Conservation (phyloP, 2,329 filamentous ascomycete species). For the Acephala macrosclerotiorum region DNA sequence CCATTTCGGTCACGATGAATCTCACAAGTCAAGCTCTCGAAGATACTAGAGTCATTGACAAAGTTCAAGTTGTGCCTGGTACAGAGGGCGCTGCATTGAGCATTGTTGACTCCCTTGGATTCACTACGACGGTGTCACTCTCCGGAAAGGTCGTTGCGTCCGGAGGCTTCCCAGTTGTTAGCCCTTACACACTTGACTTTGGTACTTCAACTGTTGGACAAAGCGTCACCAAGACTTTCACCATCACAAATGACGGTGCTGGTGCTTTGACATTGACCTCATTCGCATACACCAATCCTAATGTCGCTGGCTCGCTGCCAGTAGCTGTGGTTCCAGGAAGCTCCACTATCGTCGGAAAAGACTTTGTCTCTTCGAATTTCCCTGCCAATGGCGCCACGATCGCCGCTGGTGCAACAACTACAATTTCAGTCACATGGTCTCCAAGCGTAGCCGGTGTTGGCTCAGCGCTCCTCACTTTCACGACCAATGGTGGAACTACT, state of each 20-base stretch:
- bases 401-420: conserved; percentile 13
- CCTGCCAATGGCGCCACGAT: conserved; percentile 9
- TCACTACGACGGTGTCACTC: neutral
- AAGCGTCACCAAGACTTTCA: neutral
- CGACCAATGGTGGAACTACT: conserved; percentile 9
- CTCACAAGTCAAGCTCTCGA: conserved; percentile 9
- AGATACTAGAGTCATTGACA: neutral
- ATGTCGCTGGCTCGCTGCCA: neutral
- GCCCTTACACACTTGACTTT: neutral
- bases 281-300: conserved; percentile 11
- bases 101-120: neutral
- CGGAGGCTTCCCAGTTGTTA: neutral
- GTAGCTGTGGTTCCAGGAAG: neutral
- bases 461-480: conserved; percentile 4
- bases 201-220: neutral
- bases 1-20: conserved; percentile 14
- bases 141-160: conserved; percentile 6
- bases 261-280: conserved; percentile 3
- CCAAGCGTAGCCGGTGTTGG: neutral
- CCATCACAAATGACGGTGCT: neutral
- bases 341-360: conserved; percentile 12
- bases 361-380: conserved; percentile 9
- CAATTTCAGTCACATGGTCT: conserved; percentile 5
- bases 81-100: neutral
- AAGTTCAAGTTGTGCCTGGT: neutral